A percentile compares a stretch with the other conserved stretches of the same genome.
phyloP scores from a whole-genome alignment of 2,329 filamentous ascomycete species.

The Aphanoascus verrucosus region DNA sequence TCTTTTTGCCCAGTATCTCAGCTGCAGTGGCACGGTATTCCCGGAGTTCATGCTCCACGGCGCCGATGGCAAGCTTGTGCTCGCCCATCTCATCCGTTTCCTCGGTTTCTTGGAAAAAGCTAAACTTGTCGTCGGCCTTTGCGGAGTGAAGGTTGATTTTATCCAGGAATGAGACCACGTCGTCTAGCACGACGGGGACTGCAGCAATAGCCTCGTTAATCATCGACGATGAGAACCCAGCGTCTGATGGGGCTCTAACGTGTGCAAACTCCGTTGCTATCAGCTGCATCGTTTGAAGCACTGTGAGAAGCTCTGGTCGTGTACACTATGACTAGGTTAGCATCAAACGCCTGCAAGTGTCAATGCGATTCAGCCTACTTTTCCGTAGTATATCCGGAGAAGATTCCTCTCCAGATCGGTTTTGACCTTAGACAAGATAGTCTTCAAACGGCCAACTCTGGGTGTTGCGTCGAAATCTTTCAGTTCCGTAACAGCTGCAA shows the following conservation, averaged over 20 bases:
- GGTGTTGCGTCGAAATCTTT: constrained; percentile 55
- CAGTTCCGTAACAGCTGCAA: constrained; percentile 78
- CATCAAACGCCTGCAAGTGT: background rate
- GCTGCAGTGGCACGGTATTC: constrained; percentile 63
- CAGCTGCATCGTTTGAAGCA: constrained; percentile 73
- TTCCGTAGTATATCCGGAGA: constrained; percentile 94
- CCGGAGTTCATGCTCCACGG: constrained; percentile 79
- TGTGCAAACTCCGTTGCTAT: constrained; percentile 67
- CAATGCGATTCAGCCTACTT: constrained; percentile 33
- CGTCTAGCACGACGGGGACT: constrained; percentile 64
- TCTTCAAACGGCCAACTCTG: constrained; percentile 62
- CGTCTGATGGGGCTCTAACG: constrained; percentile 53
- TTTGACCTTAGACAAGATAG: constrained; percentile 58
- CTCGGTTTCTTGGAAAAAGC: constrained; percentile 77
- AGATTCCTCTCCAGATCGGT: constrained; percentile 85
- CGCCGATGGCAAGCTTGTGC: constrained; percentile 82
- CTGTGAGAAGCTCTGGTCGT: constrained; percentile 71
- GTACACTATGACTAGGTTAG: constrained; percentile 47
- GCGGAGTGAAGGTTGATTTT: constrained; percentile 78
- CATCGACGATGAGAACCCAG: constrained; percentile 60
- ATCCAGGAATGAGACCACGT: constrained; percentile 65
- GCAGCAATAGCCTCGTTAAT: constrained; percentile 61
- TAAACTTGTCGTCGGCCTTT: constrained; percentile 79
- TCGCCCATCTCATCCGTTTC: constrained; percentile 84
- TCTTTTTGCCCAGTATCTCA: constrained; percentile 59